Base-by-base conservation (phyloP, 164 flowering plant species). In the Platanus orientalis region DNA sequence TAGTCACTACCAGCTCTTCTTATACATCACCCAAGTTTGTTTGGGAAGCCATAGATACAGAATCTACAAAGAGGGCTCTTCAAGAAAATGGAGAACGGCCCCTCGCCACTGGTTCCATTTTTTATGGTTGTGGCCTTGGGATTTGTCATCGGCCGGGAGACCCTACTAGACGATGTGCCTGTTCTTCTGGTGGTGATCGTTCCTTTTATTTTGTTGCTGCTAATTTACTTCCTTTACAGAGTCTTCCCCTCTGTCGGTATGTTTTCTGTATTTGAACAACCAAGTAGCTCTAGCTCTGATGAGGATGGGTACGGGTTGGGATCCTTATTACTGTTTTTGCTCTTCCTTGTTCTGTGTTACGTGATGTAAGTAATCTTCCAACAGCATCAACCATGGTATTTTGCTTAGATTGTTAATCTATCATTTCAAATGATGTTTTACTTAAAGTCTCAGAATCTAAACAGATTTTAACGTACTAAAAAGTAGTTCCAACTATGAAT, bases 41-140 rank as follows among this genome's bases (percentile, higher is more conserved):
- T n/a, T n/a, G n/a, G n/a, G n/a, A n/a, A n/a, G n/a, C n/a, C n/a
- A n/a, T n/a, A n/a, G n/a, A n/a, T n/a, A n/a, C n/a, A n/a, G n/a
- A n/a, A n/a, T n/a, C n/a, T n/a, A n/a, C n/a, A n/a, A n/a, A n/a
- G n/a, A n/a, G n/a, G n/a, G n/a, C n/a, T n/a, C n/a, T n/a, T n/a
- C n/a, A n/a, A n/a, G n/a, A 24, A 30, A 26, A 61, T 61, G 68
- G 45, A 26, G 6, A 42, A 23, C 9, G 80, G 83, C 4, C 86
- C 83, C 40, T 82, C 86, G 14, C 80, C 83, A 10, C 21, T 80
- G 44, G 57, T 82, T 7, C 83, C 82, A 2, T 76, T 67, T 51
- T 29, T 82, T n/a, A 49, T 82, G 64, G 68, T 82, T 52, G 74
- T 73, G 10, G 72, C 47, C 2, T 30, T 80, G 7, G 75, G 77